These are phyloP conservation scores for Mallotus japonicus DNA, from an alignment of 441 rosid genomes.

Conservation along the genomic window DNA sequence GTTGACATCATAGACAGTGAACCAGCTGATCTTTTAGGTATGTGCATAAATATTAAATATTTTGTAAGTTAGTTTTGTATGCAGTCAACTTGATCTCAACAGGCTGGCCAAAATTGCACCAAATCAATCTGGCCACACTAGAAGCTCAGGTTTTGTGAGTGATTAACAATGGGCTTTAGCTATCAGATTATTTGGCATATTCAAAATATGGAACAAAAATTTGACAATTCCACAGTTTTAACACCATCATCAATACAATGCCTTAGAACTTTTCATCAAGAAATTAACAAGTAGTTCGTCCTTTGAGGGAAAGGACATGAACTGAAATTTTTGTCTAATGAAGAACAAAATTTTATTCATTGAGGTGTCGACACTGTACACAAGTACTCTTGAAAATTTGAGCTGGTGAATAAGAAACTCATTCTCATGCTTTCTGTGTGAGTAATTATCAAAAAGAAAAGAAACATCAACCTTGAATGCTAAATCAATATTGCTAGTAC, in stretches of 20 bases:
- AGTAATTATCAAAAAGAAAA: constrained; percentile 2
- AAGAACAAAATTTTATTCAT: constrained; percentile 26
- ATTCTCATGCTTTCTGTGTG: constrained; percentile 9
- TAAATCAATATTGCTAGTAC: constrained; percentile 1
- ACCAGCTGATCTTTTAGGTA: background rate
- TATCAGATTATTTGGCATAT: background rate
- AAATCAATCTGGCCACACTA: too few species aligned
- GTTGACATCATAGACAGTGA: too few species aligned
- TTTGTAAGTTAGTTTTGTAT: too few species aligned
- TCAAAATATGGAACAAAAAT: background rate
- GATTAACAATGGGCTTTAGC: too few species aligned
- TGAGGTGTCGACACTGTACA: constrained; percentile 20
- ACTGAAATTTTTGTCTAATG: background rate
- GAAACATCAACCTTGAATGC: constrained; percentile 10
- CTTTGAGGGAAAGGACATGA: background rate
- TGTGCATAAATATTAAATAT: background rate
- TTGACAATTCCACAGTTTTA: background rate
- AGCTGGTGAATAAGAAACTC: constrained; percentile 1
- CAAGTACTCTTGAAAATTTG: constrained; percentile 10
- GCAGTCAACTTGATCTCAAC: background rate
- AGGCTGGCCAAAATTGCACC: background rate
- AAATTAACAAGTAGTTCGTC: background rate
- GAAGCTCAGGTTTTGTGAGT: too few species aligned
- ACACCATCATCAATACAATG: background rate
- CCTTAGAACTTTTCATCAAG: background rate